Conservation (phyloP, 495 filamentous ascomycete species). For the Peziza echinospora region DNA sequence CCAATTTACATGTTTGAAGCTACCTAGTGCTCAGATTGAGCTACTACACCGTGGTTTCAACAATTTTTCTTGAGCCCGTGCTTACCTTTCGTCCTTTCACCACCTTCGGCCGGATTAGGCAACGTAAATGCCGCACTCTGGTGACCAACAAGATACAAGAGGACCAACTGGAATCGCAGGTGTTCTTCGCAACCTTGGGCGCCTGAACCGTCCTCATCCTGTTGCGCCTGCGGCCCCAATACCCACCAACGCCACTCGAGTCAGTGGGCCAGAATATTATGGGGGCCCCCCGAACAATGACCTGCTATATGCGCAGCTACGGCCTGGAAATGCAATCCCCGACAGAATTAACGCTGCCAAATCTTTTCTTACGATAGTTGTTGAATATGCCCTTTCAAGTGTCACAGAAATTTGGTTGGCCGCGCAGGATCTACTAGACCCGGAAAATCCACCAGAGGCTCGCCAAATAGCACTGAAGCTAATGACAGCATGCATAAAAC, state of each 20-base stretch:
- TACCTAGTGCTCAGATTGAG: too few relatives aligned
- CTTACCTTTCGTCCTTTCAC: too few relatives aligned
- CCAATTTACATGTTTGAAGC: too few relatives aligned
- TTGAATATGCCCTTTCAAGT: conserved; percentile 30
- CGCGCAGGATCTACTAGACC: conserved; percentile 39
- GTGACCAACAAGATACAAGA: conserved; percentile 1
- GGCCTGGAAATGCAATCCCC: conserved; percentile 17
- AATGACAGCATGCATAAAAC: conserved; percentile 39
- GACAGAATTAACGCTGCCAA: conserved; percentile 36
- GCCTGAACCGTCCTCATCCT: conserved; percentile 14
- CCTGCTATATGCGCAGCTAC: conserved; percentile 22
- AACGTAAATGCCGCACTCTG: conserved; percentile 16
- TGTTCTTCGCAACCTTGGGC: conserved; percentile 13
- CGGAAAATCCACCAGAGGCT: conserved; percentile 30
- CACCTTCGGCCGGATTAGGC: too few relatives aligned
- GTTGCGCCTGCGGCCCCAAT: conserved; percentile 5
- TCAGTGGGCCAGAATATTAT: conserved; percentile 2
- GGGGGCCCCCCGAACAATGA: conserved; percentile 25
- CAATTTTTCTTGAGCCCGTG: too few relatives aligned
- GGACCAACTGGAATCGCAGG: conserved; percentile 11
- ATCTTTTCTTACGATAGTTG: conserved; percentile 30
- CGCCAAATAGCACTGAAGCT: conserved; percentile 39
- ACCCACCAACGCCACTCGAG: background rate
- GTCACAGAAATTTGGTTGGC: conserved; percentile 39
- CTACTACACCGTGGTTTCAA: too few relatives aligned